A percentile compares a stretch with the other conserved stretches of the same genome.
phyloP scores from a whole-genome alignment of 352 stramenopile species.

The Globisporangium emineosum region DNA sequence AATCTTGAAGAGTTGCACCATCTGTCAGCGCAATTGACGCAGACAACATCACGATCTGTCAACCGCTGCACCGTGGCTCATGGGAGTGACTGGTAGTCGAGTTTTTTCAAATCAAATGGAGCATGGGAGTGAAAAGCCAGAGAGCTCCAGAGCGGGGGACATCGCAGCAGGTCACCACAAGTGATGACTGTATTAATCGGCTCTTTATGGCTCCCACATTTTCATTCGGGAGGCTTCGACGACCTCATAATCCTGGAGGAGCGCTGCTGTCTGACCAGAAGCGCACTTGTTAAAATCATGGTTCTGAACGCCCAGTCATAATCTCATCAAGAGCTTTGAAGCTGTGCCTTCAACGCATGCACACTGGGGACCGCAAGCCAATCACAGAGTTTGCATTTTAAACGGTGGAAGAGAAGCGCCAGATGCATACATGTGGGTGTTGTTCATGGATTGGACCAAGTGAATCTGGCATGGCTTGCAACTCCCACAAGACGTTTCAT shows the following conservation, averaged over 20 bases:
- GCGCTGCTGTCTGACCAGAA: background rate
- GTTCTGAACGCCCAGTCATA: background rate
- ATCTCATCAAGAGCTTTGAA: too few species aligned
- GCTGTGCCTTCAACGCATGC: background rate
- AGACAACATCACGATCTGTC: slow-evolving; percentile 1
- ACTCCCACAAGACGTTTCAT: background rate
- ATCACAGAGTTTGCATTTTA: background rate
- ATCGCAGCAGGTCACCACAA: background rate
- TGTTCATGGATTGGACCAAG: background rate
- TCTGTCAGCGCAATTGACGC: slow-evolving; percentile 3
- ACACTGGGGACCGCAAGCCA: background rate
- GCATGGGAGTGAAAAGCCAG: background rate
- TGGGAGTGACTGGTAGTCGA: too few species aligned
- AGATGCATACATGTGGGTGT: background rate
- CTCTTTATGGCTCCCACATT: background rate
- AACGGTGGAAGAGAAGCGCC: background rate
- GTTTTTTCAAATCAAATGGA: too few species aligned
- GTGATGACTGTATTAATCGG: background rate
- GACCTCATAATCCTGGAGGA: background rate
- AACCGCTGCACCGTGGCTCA: background rate
- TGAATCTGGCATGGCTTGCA: background rate
- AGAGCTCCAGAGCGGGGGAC: slow-evolving; percentile 1
- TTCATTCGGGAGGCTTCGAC: background rate
- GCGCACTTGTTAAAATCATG: background rate
- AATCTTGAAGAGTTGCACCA: slow-evolving; percentile 2